Base-by-base conservation (phyloP, 176 grass and related monocot genomes). In the Bothriochloa decipiens region DNA sequence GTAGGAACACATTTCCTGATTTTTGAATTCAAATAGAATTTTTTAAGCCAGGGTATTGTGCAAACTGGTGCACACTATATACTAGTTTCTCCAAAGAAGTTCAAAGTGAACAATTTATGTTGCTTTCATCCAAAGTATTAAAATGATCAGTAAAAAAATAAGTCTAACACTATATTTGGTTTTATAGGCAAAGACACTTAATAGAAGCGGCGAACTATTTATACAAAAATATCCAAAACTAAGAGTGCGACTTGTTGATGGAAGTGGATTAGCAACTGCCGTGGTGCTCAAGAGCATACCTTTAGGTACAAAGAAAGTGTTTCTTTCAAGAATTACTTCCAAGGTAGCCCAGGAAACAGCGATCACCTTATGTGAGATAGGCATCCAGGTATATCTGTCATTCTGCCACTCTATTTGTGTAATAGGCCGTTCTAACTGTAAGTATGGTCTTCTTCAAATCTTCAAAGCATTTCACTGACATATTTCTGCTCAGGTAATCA, bases 241-340 rank as follows among this genome's bases (percentile, higher is more conserved):
- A 69, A 91, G 71, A 87, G 68, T 98, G 53, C 88, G 86, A 75
- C 82, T 98, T 88, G 91, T 98, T 75, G 95, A 98, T 74, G 95
- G 95, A 88, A 98, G 89, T 88, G 90, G 92, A 70, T 85, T 98
- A 91, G 95, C 92, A 76, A 87, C 92, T 40, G 87, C 95, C 47
- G 86, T 98, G 17, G 89, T 95, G n/a, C 73, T 95, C 71, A 91
- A 88, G 47, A 91, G 88, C 69, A 86, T 95, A 58, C 89, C 95
- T 77, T 73, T 66, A 26, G 80, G 77, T 37, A 91, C 89, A 50
- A 79, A 82, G 72, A 80, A 87, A 68, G 77, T 98, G 72, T 60
- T 93, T 76, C 77, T 98, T 25, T 78, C 36, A 32, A 77, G 92
- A 86, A 80, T 81, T 65, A 78, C 60, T 74, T 95, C 95, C 12